phyloP scores from a whole-genome alignment of 2,329 filamentous ascomycete genomes.

The Calonectria henricotiae region DNA sequence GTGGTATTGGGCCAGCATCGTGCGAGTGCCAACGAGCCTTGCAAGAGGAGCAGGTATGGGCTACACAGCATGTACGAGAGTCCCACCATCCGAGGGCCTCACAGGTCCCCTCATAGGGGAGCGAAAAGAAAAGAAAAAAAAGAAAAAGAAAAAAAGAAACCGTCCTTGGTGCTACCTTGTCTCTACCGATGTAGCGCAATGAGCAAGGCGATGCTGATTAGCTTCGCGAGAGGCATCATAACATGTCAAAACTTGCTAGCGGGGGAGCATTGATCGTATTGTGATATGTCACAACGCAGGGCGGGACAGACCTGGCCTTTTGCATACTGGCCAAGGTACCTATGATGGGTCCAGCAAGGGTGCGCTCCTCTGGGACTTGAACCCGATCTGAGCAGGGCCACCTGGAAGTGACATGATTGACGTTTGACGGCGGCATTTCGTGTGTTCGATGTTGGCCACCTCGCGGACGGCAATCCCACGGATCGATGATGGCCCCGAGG shows the following conservation, averaged over 20 bases:
- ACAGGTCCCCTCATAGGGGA: constrained; percentile 8
- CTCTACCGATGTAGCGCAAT: constrained; percentile 14
- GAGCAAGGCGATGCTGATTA: constrained; percentile 8
- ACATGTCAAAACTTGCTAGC: constrained; percentile 27
- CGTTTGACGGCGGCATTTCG: constrained; percentile 31
- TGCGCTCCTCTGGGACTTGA: constrained; percentile 41
- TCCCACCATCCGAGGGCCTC: background rate
- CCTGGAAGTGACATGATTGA: constrained; percentile 38
- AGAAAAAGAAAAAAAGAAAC: constrained; percentile 14
- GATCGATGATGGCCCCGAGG: constrained; percentile 12
- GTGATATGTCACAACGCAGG: constrained; percentile 49
- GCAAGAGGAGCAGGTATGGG: constrained; percentile 28
- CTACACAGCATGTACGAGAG: constrained; percentile 9
- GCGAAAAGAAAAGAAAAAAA: constrained; percentile 10
- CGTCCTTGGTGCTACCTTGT: constrained; percentile 17
- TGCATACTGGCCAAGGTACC: constrained; percentile 43
- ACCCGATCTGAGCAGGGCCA: constrained; percentile 36
- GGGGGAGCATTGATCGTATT: constrained; percentile 47
- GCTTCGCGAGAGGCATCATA: constrained; percentile 32
- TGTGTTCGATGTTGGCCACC: constrained; percentile 12
- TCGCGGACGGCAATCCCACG: constrained; percentile 22
- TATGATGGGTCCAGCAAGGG: constrained; percentile 38
- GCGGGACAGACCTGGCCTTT: constrained; percentile 44
- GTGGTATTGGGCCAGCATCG: constrained; percentile 35
- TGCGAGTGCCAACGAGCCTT: constrained; percentile 23